These are phyloP conservation scores for Penicillium sp. DNA, from an alignment of 2,329 filamentous ascomycete genomes.

Conservation along the genomic window DNA sequence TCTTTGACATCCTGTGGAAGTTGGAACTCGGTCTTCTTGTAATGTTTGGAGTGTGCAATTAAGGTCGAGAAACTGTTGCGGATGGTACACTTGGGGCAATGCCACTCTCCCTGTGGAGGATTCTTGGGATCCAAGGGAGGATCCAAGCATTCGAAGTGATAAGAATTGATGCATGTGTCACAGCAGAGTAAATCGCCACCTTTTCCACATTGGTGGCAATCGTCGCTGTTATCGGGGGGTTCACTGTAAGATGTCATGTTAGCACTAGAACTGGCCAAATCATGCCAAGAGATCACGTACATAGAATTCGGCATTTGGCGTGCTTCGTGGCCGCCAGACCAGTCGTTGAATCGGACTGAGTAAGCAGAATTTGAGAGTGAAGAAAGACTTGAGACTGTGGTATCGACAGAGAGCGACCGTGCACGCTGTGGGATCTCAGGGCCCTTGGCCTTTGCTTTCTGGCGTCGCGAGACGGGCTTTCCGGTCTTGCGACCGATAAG, in stretches of 20 bases:
- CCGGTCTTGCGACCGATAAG: not conserved
- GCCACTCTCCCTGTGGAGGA: constrained; percentile 74
- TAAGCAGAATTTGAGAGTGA: constrained; percentile 17
- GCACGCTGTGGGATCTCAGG: constrained; percentile 1
- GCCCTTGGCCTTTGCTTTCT: not conserved
- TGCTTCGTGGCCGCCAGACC: constrained; percentile 6
- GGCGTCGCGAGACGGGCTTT: constrained; percentile 3
- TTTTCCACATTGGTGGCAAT: constrained; percentile 80
- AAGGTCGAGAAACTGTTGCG: constrained; percentile 62
- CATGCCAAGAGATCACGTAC: constrained; percentile 13
- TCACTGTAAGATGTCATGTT: constrained; percentile 20
- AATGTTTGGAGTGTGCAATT: constrained; percentile 63
- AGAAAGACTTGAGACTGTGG: constrained; percentile 12
- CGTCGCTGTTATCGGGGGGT: constrained; percentile 73
- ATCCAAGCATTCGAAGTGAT: constrained; percentile 85
- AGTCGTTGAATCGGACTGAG: constrained; percentile 13
- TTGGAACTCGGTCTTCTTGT: constrained; percentile 69
- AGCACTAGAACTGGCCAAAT: constrained; percentile 7
- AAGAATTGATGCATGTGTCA: constrained; percentile 85
- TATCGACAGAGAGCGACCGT: constrained; percentile 18
- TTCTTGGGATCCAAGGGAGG: constrained; percentile 66
- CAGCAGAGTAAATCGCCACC: constrained; percentile 87
- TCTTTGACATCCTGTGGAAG: constrained; percentile 70
- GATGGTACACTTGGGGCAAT: constrained; percentile 63
- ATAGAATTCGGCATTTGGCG: constrained; percentile 20